These are phyloP conservation scores for Hansenula sp. DNA, from an alignment of 1,139 yeast genomes.

Conservation along the genomic window DNA sequence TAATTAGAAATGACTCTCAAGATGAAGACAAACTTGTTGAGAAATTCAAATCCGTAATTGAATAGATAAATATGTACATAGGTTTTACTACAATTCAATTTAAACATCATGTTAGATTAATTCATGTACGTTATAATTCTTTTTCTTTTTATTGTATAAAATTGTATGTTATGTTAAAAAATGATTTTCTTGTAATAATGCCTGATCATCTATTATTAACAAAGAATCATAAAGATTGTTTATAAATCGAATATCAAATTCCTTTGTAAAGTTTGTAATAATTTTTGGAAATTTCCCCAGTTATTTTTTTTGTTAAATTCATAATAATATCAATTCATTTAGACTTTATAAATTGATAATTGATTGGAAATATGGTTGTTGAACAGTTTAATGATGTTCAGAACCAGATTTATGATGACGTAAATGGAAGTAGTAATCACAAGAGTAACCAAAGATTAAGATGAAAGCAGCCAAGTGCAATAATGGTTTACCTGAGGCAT, in stretches of 20 bases:
- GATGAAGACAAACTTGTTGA: conserved; percentile 2
- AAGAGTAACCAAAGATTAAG: conserved; percentile 78
- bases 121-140: not conserved
- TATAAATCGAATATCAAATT: conserved; percentile 1
- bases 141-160: not conserved
- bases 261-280: too few species aligned
- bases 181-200: not conserved
- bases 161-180: not conserved
- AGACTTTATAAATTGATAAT: not conserved
- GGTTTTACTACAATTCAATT: not conserved
- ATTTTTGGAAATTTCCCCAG: not conserved
- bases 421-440: conserved; percentile 90
- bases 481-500: conserved; percentile 78
- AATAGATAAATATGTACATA: conserved; percentile 1
- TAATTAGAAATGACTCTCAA: not conserved
- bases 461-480: conserved; percentile 73
- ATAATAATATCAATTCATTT: conserved; percentile 18
- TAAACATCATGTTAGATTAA: not conserved
- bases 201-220: not conserved
- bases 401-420: conserved; percentile 44
- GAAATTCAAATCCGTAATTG: conserved; percentile 2
- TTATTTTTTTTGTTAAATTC: conserved; percentile 27
- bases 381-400: conserved; percentile 19
- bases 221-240: not conserved
- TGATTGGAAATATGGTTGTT: conserved; percentile 2